phyloP scores from a whole-genome alignment of 441 rosid species.

The Gossypium trilobum region DNA sequence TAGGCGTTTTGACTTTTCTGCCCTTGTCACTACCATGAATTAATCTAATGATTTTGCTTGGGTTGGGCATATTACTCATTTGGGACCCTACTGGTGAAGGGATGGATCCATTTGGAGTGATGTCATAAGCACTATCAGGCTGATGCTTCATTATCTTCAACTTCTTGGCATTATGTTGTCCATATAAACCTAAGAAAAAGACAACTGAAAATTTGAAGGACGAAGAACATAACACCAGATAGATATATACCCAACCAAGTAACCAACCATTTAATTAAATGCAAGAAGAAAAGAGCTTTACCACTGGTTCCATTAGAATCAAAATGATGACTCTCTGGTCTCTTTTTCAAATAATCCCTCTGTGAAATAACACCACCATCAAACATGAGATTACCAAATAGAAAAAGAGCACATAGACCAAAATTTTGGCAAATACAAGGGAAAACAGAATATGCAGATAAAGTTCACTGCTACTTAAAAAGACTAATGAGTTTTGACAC shows the following conservation, averaged over 20 bases:
- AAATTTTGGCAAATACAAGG: background rate
- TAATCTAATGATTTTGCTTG: conserved; percentile 61
- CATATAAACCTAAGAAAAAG: conserved; percentile 54
- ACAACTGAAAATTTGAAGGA: conserved; percentile 18
- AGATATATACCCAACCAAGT: conserved; percentile 6
- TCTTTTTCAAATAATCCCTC: conserved; percentile 75
- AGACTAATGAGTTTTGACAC: background rate
- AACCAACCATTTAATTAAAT: background rate
- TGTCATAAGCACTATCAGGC: conserved; percentile 53
- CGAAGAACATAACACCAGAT: conserved; percentile 8
- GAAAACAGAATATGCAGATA: background rate
- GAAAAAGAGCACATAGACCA: background rate
- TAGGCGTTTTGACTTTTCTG: conserved; percentile 61
- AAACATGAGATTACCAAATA: background rate
- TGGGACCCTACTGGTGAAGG: conserved; percentile 90
- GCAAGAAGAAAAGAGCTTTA: conserved; percentile 17
- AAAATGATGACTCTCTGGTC: conserved; percentile 60
- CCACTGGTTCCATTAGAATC: conserved; percentile 73
- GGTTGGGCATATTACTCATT: conserved; percentile 91
- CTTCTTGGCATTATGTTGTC: conserved; percentile 62
- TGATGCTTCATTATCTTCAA: conserved; percentile 65
- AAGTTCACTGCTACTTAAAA: background rate
- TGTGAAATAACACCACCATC: conserved; percentile 28
- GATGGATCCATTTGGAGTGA: conserved; percentile 46
- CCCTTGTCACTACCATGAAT: conserved; percentile 61